Evolutionary conservation across 768 basidiomycete species (phyloP), one percentile per base, ranked within the genome.

Genomic region (Suillus lakei): DNA sequence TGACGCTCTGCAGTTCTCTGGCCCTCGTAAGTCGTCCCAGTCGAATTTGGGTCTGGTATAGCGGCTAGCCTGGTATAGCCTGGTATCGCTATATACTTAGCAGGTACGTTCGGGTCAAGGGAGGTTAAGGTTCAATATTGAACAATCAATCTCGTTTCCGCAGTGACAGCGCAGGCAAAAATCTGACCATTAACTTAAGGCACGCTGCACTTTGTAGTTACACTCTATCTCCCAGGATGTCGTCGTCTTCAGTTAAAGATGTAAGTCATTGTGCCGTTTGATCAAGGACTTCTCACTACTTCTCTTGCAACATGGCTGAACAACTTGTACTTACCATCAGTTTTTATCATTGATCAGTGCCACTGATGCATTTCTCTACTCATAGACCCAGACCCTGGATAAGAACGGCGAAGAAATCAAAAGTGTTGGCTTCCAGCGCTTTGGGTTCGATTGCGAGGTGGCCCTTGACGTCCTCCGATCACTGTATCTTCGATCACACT

Each of bases 381-480:
- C 18, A 62, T 71, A 92, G 90, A 86, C 86, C 63, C 83, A 77
- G 63, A 87, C 86, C 39, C 77, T 91, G 66, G 93, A 92, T 77
- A 91, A 91, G 80, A 84, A 87, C 65, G 93, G 92, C 58, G 68
- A 84, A 10, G 89, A 89, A 73, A 94, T 96, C 71, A 86, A 82
- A 62, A 82, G 87, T 26, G 96, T 98, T 51, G 96, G 96, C 54
- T 88, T 90, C 74, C 78, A 91, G 67, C 87, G 90, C 63, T 98
- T 98, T 70, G 95, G 94, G 9, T 96, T 99, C 78, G 91, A 98
- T 79, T 90, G 91, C 71, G 87, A 91, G 71, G 92, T 96, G 67
- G 76, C 90, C 65, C 78, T 96, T 71, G 91, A 95, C 68, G 81
- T 86, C 69, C 87, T 97, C 61, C 91, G 96, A 60, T 87, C 91